These are phyloP conservation scores for Uromyces viciae-fabae DNA, from an alignment of 1,284 basidiomycete species.

Conservation along the genomic window DNA sequence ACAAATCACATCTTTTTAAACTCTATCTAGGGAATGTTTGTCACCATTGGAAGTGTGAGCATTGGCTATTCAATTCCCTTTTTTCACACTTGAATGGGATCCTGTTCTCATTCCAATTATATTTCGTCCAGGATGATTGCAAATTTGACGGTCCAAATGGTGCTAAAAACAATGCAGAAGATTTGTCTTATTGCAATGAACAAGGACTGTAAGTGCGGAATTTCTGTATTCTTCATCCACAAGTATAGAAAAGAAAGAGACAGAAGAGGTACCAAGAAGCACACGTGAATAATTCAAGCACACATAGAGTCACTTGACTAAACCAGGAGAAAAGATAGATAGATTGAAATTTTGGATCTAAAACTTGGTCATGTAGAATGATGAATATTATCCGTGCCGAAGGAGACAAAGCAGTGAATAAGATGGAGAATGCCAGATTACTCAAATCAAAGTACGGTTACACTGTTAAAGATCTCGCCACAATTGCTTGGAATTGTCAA, in stretches of 20 bases:
- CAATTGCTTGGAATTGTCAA: conserved; percentile 42
- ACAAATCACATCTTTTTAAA: background rate
- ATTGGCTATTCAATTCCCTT: background rate
- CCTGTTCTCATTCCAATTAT: background rate
- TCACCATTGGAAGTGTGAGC: conserved; percentile 45
- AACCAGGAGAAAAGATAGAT: too few species aligned
- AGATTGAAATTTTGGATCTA: too few species aligned
- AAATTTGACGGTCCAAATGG: conserved; percentile 40
- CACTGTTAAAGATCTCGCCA: conserved; percentile 31
- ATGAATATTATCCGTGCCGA: conserved; percentile 44
- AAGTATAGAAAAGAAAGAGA: background rate
- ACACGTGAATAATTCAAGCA: too few species aligned
- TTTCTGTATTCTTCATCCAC: background rate
- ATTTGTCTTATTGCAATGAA: conserved; percentile 38
- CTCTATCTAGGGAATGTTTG: conserved; percentile 31
- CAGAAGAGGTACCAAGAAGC: too few species aligned
- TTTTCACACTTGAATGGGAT: background rate
- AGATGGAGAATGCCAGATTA: conserved; percentile 31
- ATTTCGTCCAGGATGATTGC: conserved; percentile 38
- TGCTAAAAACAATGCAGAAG: conserved; percentile 16
- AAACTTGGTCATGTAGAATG: too few species aligned
- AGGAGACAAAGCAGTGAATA: conserved; percentile 31
- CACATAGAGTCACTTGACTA: too few species aligned
- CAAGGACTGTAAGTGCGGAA: conserved; percentile 32
- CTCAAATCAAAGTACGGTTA: conserved; percentile 44